These are phyloP conservation scores for Lactarius indigo DNA, from an alignment of 768 basidiomycete genomes.

Conservation along the genomic window DNA sequence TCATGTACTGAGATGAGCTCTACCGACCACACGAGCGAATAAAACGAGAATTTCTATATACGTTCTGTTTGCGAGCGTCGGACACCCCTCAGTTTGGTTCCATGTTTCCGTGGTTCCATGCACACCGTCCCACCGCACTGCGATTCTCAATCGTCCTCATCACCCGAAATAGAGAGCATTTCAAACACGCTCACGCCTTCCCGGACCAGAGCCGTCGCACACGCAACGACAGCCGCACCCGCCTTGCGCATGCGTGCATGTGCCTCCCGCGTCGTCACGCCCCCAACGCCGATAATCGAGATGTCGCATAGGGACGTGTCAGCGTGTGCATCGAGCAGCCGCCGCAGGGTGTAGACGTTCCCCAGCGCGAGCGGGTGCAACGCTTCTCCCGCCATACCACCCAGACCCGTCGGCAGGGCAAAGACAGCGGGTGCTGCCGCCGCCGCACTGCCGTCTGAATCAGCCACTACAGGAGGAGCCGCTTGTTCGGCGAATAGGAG, in stretches of 20 bases:
- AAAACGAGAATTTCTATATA: conserved; percentile 1
- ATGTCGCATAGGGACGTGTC: conserved; percentile 42
- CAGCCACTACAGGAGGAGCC: conserved; percentile 8
- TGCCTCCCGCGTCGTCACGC: conserved; percentile 61
- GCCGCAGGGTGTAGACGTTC: conserved; percentile 63
- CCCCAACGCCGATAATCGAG: conserved; percentile 76
- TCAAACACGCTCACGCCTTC: conserved; percentile 34
- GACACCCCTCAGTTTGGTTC: conserved; percentile 37
- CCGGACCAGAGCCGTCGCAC: conserved; percentile 48
- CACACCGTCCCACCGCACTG: conserved; percentile 18
- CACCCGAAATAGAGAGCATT: neutral
- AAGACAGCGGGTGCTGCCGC: conserved; percentile 36
- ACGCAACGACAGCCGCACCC: conserved; percentile 51
- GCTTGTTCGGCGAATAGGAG: conserved; percentile 21
- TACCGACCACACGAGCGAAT: neutral
- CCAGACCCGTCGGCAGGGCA: conserved; percentile 57
- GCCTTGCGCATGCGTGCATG: conserved; percentile 66
- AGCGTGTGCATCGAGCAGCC: conserved; percentile 41
- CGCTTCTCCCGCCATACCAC: conserved; percentile 59
- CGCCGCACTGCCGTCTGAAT: neutral
- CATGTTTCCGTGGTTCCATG: conserved; percentile 47
- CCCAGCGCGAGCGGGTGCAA: conserved; percentile 66
- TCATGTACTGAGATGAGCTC: neutral
- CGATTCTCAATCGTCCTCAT: neutral
- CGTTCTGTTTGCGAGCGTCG: neutral